Conservation (phyloP, 805 yeast genomes). For the Saccharomycopsis vini region DNA sequence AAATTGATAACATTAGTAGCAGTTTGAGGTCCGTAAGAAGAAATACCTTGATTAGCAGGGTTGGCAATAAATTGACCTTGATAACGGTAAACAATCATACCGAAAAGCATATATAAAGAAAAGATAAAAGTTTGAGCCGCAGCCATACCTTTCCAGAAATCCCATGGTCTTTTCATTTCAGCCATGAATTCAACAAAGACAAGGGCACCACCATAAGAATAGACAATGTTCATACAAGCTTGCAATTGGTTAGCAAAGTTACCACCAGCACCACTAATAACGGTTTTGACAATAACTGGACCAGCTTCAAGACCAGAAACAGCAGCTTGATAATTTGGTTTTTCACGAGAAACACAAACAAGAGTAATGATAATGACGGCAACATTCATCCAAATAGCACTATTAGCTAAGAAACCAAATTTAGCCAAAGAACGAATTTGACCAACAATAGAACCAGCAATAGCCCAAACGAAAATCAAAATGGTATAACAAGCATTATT, state of each 20-base stretch:
- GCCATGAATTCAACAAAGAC: conserved; percentile 40
- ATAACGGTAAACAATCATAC: conserved; percentile 34
- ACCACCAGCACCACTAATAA: conserved; percentile 23
- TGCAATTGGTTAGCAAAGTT: conserved; percentile 25
- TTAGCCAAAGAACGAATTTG: conserved; percentile 32
- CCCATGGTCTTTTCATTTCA: conserved; percentile 40
- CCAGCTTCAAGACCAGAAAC: conserved; percentile 20
- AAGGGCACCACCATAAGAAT: conserved; percentile 44
- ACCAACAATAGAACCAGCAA: conserved; percentile 35
- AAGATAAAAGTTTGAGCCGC: conserved; percentile 34
- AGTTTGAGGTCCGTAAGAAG: conserved; percentile 30
- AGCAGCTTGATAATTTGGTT: conserved; percentile 29
- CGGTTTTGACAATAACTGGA: conserved; percentile 22
- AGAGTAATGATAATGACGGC: conserved; percentile 36
- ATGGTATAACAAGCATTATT: conserved; percentile 33
- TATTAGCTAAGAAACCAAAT: conserved; percentile 35
- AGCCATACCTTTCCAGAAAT: conserved; percentile 40
- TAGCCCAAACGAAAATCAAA: conserved; percentile 34
- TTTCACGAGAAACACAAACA: conserved; percentile 31
- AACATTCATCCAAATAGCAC: conserved; percentile 40
- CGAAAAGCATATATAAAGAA: conserved; percentile 32
- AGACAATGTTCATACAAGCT: conserved; percentile 37
- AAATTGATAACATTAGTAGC: conserved; percentile 30
- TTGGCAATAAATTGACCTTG: conserved; percentile 38
- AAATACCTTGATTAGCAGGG: conserved; percentile 38